Evolutionary conservation across 2,329 filamentous ascomycete species (phyloP), one percentile per base, ranked within the genome.

Genomic region (Curvularia verruculosa): DNA sequence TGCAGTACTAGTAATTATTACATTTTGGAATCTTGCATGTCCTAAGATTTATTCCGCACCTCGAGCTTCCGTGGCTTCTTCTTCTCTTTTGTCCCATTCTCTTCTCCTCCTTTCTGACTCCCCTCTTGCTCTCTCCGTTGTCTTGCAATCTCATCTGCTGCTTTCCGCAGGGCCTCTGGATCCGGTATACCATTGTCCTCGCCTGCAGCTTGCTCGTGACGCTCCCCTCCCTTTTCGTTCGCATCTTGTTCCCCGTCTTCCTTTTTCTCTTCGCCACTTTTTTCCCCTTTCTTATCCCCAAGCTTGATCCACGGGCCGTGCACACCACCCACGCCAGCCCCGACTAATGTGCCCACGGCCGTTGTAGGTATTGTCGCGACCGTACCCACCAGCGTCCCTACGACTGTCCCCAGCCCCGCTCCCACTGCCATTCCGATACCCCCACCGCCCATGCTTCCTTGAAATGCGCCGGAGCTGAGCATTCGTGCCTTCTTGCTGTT

Each of bases 301-400:
- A 80, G 54, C 64, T 77, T 79, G 21, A 80, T 74, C 65, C 73
- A 80, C 12, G 78, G 78, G 31, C 78, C 79, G 65, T 78, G 75
- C 13, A 77, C 69, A 9, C 74, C 74, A 3, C 79, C 79, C 9
- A 77, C 75, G 0, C 77, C 78, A 3, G 70, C 69, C 0, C 78
- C 79, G 0, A 78, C 75, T 48, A 80, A 51, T 0, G 73, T 77
- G 0, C 78, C 77, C 5, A 80, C 59, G 13, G 69, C 75, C 37
- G 76, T 76, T 10, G 73, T 73, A 3, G 77, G 78, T 51, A 80
- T 70, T 6, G 75, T 71, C 19, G 74, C 73, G n/a, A 79, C 69
- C 0, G 68, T 71, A 2, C 77, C 77, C 0, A 78, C 75, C 13
- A 80, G 40, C 12, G 77, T 77, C 0, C 78, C 78, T 0, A 80